Evolutionary conservation across 2,329 filamentous ascomycete genomes (phyloP), one percentile per base, ranked within the genome.

Genomic region (Calycina marina): DNA sequence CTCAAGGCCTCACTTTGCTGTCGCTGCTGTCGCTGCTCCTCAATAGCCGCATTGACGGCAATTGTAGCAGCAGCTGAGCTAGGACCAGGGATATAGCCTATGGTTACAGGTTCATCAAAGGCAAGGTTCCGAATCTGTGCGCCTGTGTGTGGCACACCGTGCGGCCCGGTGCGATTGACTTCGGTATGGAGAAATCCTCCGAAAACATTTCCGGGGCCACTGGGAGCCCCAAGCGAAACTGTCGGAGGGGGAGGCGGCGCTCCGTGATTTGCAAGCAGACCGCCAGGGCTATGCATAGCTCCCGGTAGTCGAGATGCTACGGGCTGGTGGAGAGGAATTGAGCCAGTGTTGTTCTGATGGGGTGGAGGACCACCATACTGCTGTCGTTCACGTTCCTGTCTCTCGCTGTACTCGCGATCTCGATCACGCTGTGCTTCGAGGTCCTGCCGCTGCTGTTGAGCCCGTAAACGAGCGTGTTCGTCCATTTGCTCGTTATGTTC

Each of bases 271-370:
- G 77, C 72, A 24, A 96, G 70, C 20, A 96, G 67, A 6, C 88
- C 88, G 44, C 90, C 88, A 2, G 88, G 88, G 28, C 85, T 92
- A 53, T 93, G 88, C 35, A 94, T 92, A 32, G 83, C 79, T 41
- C 76, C 79, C 36, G 78, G 60, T 40, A 84, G 64, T 57, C 86
- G 65, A 51, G 85, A 74, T 40, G 88, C 88, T 37, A 94, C 85
- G 4, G 88, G 88, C 56, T 96, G 88, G 57, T 96, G 88, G 47
- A 96, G 77, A 34, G 86, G 84, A 34, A 93, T 82, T 3, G 86
- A 84, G 36, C 79, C 83, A 24, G 82, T 77, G 51, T 82, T 86
- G 57, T 79, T 90, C 55, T 94, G 86, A 51, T 90, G 84, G 15
- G 78, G 74, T 38, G 80, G 70, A 31, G 56, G 52, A 13, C 71